Evolutionary conservation across 345 rosid species (phyloP).

Genomic region (Populus euphratica): DNA sequence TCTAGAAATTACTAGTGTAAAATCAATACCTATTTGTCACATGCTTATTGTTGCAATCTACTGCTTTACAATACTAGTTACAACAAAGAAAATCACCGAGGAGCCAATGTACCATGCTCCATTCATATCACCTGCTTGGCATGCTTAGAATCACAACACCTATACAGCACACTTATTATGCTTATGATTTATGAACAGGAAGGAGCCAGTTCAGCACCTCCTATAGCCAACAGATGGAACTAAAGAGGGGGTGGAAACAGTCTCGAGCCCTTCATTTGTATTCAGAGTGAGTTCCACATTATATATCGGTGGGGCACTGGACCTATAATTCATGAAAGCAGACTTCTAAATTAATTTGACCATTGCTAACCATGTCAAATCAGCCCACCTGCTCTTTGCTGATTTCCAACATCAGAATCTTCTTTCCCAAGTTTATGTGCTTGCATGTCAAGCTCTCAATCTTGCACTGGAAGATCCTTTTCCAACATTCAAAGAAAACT

Average conservation of each 20-base stretch:
- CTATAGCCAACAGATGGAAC: background rate
- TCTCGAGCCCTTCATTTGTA: background rate
- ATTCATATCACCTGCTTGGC: background rate
- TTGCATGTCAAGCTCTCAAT: background rate
- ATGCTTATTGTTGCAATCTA: background rate
- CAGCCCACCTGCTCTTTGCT: background rate
- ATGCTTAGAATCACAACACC: background rate
- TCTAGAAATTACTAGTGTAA: background rate
- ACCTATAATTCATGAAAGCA: background rate
- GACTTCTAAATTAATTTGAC: background rate
- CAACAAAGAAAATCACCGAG: background rate
- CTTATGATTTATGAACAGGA: background rate
- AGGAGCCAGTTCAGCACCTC: background rate
- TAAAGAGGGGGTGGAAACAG: background rate
- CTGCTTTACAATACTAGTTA: background rate
- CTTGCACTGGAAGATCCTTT: background rate
- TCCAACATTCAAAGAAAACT: background rate
- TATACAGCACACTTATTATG: background rate
- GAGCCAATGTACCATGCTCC: background rate
- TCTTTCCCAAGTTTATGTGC: too few species aligned
- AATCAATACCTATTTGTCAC: background rate
- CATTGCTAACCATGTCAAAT: background rate
- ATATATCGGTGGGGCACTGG: background rate
- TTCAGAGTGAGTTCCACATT: background rate
- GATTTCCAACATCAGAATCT: too few species aligned